Evolutionary conservation across 2,329 filamentous ascomycete genomes (phyloP).

Genomic region (Cryphonectria carpinicola): DNA sequence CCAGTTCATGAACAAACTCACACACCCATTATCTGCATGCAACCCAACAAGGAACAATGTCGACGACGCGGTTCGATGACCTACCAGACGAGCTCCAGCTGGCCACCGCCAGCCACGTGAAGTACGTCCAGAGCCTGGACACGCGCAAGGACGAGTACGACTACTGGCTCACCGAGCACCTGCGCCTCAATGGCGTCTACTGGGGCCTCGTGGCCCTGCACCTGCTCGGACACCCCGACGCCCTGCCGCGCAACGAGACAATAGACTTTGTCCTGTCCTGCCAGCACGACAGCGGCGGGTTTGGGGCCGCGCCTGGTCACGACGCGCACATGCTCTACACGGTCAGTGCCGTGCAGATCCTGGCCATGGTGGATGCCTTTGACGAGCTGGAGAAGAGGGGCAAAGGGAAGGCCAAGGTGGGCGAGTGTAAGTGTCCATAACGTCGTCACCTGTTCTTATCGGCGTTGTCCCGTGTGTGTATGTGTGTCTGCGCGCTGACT

Average conservation of each 20-base stretch:
- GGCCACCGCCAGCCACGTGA: constrained; percentile 70
- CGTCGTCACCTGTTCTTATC: too few species aligned
- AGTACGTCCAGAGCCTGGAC: constrained; percentile 91
- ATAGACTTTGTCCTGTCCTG: constrained; percentile 97
- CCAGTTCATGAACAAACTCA: neutral
- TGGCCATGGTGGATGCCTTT: constrained; percentile 83
- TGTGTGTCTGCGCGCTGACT: too few species aligned
- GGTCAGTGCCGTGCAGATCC: constrained; percentile 90
- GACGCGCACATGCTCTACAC: constrained; percentile 97
- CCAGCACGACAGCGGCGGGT: constrained; percentile 84
- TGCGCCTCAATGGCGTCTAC: constrained; percentile 93
- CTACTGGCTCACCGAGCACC: constrained; percentile 97
- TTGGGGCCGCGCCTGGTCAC: constrained; percentile 91
- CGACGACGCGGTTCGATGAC: constrained; percentile 41
- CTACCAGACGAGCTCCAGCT: constrained; percentile 50
- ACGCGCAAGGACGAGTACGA: constrained; percentile 92
- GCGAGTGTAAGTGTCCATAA: constrained; percentile 67
- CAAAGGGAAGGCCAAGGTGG: constrained; percentile 73
- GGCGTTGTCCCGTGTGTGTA: too few species aligned
- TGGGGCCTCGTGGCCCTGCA: constrained; percentile 93
- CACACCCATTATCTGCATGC: neutral
- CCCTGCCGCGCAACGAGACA: constrained; percentile 77
- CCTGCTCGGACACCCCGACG: constrained; percentile 79
- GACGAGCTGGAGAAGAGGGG: constrained; percentile 77
- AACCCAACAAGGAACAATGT: constrained; percentile 29